Base-by-base conservation (phyloP, 2,329 filamentous ascomycete genomes). In the Xylaria sp. region DNA sequence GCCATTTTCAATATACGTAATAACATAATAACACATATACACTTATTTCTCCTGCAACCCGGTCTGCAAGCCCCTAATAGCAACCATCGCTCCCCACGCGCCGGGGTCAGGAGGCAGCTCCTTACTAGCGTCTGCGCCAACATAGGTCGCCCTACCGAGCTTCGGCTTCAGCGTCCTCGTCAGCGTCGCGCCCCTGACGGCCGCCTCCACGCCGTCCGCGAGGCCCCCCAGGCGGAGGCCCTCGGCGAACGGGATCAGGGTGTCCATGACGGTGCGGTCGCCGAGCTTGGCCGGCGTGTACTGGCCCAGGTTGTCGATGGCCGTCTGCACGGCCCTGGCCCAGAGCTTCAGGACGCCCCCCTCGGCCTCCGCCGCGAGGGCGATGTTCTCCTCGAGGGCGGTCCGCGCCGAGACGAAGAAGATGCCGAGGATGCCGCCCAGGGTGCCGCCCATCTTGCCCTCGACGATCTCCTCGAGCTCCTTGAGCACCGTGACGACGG, bases 61-160 rank as follows among this genome's bases (percentile, higher is more conserved):
- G 5, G 49, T 49, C 46, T 57, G 60, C 45, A 80, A 54, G 1
- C 75, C 78, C 58, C 72, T 69, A 40, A 81, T 75, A 1, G 74
- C 79, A 16, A 82, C 78, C 78, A 85, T 85, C 20, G 87, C 78
- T n/a, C 86, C 87, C 76, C 86, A 85, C 4, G 87, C 87, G 24
- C 87, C 87, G 0, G 87, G 87, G 68, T 90, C 87, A 2, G 87
- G 86, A 4, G 88, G 84, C 50, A 81, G 57, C 41, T 77, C 78
- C 48, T 71, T 71, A 49, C 75, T 77, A 54, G 80, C 75, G 51
- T 76, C 81, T 2, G 75, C 75, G 40, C 79, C 80, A 2, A 90
- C 82, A 63, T 90, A 90, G 0, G 87, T 87, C 9, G 87, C 87
- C 47, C 87, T 75, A 1, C 87, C 87, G 22, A 90, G 73, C 62